phyloP scores from a whole-genome alignment of 305 asterid species.

The Fraxinus platypoda region DNA sequence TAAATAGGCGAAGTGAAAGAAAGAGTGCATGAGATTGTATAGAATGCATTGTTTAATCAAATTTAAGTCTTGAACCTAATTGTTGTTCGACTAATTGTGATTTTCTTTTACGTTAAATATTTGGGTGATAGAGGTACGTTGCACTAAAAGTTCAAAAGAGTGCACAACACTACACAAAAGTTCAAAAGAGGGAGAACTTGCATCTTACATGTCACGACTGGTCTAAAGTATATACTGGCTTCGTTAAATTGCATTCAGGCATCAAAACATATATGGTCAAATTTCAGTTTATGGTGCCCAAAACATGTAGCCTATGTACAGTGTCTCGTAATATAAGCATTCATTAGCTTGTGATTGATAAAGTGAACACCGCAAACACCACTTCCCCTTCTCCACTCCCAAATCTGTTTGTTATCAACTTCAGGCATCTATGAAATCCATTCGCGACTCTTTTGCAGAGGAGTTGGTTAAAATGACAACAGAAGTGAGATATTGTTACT shows the following conservation, averaged over 20 bases:
- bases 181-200: constrained; percentile 95
- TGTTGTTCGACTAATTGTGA: too few relatives aligned
- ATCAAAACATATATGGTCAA: background rate
- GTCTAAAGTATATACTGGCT: constrained; percentile 22
- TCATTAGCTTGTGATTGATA: background rate
- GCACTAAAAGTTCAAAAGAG: too few relatives aligned
- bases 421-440: constrained; percentile 85
- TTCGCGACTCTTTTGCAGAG: constrained; percentile 91
- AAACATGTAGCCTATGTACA: background rate
- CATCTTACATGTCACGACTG: constrained; percentile 48
- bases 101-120: too few relatives aligned
- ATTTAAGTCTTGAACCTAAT: too few relatives aligned
- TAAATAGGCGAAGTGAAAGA: too few relatives aligned
- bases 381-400: background rate
- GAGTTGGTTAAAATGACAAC: constrained; percentile 89
- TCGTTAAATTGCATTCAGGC: constrained; percentile 1
- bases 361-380: background rate
- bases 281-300: background rate
- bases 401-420: constrained; percentile 5
- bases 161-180: too few relatives aligned
- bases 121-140: too few relatives aligned
- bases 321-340: background rate
- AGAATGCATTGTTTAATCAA: too few relatives aligned
- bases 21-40: too few relatives aligned
- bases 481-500: constrained; percentile 41